A percentile compares a stretch with the other conserved stretches of the same genome.
phyloP scores from a whole-genome alignment of 768 basidiomycete genomes.

The Tephrocybe sp. region DNA sequence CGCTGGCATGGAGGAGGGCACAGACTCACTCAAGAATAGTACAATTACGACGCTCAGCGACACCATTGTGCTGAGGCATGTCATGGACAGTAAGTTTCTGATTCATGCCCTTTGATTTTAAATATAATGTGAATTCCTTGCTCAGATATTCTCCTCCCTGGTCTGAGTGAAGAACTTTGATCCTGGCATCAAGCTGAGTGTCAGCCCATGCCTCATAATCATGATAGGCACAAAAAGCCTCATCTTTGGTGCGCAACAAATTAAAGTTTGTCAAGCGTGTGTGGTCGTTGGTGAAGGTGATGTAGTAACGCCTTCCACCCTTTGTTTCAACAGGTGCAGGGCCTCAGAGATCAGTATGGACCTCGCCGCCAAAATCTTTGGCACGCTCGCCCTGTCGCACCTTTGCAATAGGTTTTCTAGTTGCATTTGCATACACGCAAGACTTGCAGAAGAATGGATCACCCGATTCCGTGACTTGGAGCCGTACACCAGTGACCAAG shows the following conservation, averaged over 20 bases:
- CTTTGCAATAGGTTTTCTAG: slow-evolving; percentile 27
- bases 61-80: slow-evolving; percentile 41
- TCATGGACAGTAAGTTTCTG: slow-evolving; percentile 37
- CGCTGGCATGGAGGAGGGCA: slow-evolving; percentile 31
- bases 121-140: slow-evolving; percentile 27
- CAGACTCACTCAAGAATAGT: slow-evolving; percentile 30
- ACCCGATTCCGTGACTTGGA: slow-evolving; percentile 15
- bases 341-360: slow-evolving; percentile 40
- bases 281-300: too few relatives aligned
- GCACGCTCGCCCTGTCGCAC: too few relatives aligned
- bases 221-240: too few relatives aligned
- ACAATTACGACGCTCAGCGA: too few relatives aligned
- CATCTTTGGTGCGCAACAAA: too few relatives aligned
- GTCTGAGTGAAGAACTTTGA: slow-evolving; percentile 30
- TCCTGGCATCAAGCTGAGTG: too few relatives aligned
- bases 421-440: slow-evolving; percentile 42
- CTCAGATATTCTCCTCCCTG: slow-evolving; percentile 43
- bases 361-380: slow-evolving; percentile 27
- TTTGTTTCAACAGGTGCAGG: slow-evolving; percentile 29
- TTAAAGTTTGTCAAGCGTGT: too few relatives aligned
- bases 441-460: slow-evolving; percentile 33
- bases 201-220: too few relatives aligned
- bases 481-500: slow-evolving; percentile 27
- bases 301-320: too few relatives aligned
- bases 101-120: slow-evolving; percentile 33